Base-by-base conservation (phyloP, 139 green algal genomes). In the Closterium sp. region DNA sequence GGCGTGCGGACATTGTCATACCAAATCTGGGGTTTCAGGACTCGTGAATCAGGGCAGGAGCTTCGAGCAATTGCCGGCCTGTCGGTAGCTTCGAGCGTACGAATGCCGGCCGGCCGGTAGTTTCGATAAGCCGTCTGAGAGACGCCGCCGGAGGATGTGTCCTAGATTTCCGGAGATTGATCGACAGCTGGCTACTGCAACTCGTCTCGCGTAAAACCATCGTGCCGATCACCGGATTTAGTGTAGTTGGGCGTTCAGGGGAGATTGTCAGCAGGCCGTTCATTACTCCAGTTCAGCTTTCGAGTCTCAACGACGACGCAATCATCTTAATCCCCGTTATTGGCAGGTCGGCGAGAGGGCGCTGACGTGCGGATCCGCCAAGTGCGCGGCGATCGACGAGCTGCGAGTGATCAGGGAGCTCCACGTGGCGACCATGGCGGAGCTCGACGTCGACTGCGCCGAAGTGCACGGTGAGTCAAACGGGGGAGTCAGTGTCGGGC, bases 341-440 rank as follows among this genome's bases (percentile, higher is more conserved):
- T 91, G 31, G 36, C 86, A 93, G 90, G 92, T 91, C 1, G 94
- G 94, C 31, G 95, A 97, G 19, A 93, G 97, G 88, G 97, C 97
- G 5, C 94, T 99, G n/a, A 28, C 85, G 30, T 93, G 85, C 34
- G 89, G 85, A 81, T 25, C 43, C 34, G n/a, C 33, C 19, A 89
- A 69, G 33, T 34, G 33, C 16, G 55, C 92, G 4, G 85, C 89
- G n/a, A 87, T 94, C 30, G 87, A 30, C n/a, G 86, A 93, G 84
- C 35, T 94, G 28, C 43, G 91, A 25, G 19, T 33, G 3, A 91
- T 93, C 19, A 91, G 97, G 16, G 31, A 92, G 28, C 87, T 93
- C 34, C 90, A 93, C 34, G 32, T 93, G 55, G 23, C 55, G 16
- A 76, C 55, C 55, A 76, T 76, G 55, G 55, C 23, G 55, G 55